Conservation (phyloP, 345 rosid genomes). For the Populus euphratica region DNA sequence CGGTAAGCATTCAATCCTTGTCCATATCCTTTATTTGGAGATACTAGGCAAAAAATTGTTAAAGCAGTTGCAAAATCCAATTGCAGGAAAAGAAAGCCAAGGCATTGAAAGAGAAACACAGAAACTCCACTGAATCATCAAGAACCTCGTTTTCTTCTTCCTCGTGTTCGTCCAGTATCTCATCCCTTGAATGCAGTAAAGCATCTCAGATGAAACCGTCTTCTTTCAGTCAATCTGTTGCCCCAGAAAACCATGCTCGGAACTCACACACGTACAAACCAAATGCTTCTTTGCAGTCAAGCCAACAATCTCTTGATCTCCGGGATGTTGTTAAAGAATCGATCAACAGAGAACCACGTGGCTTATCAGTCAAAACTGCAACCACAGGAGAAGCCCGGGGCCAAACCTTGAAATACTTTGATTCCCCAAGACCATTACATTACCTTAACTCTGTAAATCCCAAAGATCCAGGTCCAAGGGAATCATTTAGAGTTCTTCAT, state of each 20-base stretch:
- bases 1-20: slow-evolving; percentile 34
- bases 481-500: slow-evolving; percentile 41
- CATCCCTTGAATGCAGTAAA: slow-evolving; percentile 55
- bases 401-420: slow-evolving; percentile 50
- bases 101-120: slow-evolving; percentile 48
- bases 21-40: neutral
- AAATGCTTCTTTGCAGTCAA: slow-evolving; percentile 31
- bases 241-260: slow-evolving; percentile 18
- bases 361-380: slow-evolving; percentile 35
- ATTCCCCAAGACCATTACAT: slow-evolving; percentile 64
- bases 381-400: slow-evolving; percentile 31
- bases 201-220: slow-evolving; percentile 47
- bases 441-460: slow-evolving; percentile 43
- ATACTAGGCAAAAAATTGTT: neutral
- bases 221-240: slow-evolving; percentile 27
- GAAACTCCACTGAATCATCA: slow-evolving; percentile 62
- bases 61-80: slow-evolving; percentile 14
- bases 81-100: slow-evolving; percentile 64
- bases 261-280: slow-evolving; percentile 29
- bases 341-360: slow-evolving; percentile 56
- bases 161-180: slow-evolving; percentile 67
- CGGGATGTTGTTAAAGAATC: slow-evolving; percentile 57
- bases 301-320: slow-evolving; percentile 44
- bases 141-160: slow-evolving; percentile 70
- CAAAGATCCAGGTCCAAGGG: slow-evolving; percentile 39